Evolutionary conservation across 345 rosid genomes (phyloP).

Genomic region (Eucalyptus marginata): DNA sequence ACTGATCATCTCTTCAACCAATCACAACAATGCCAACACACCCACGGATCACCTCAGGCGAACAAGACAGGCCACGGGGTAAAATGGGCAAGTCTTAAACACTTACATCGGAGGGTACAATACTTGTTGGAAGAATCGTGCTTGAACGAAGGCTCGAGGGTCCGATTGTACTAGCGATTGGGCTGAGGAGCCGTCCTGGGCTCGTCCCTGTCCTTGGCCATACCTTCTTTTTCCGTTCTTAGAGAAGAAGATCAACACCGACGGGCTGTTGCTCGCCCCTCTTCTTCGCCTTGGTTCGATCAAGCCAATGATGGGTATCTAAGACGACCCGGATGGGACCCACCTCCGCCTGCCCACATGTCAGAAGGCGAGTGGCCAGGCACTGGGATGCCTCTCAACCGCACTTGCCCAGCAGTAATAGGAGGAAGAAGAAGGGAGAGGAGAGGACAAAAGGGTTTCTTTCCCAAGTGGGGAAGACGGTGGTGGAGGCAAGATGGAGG

Average conservation of each 20-base stretch:
- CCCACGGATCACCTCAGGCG: neutral
- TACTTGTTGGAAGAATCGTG: slow-evolving; percentile 45
- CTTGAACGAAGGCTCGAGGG: slow-evolving; percentile 59
- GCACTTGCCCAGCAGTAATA: neutral
- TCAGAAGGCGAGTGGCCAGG: neutral
- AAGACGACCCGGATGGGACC: neutral
- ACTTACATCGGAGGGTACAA: slow-evolving; percentile 68
- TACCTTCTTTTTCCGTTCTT: neutral
- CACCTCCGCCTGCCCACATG: neutral
- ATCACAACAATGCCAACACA: neutral
- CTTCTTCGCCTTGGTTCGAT: neutral
- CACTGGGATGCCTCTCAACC: neutral
- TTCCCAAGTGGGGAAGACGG: neutral
- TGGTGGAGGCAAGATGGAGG: neutral
- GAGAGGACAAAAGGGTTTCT: neutral
- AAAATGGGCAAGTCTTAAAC: no score
- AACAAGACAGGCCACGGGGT: neutral
- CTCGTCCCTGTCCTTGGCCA: slow-evolving; percentile 56
- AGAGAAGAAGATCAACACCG: neutral
- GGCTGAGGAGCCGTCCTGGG: slow-evolving; percentile 57
- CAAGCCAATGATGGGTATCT: neutral
- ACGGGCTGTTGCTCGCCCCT: neutral
- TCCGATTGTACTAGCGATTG: slow-evolving; percentile 73
- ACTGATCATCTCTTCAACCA: neutral
- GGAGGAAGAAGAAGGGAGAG: neutral